Base-by-base conservation (phyloP, 139 green algal species). In the Asterochloris erici region DNA sequence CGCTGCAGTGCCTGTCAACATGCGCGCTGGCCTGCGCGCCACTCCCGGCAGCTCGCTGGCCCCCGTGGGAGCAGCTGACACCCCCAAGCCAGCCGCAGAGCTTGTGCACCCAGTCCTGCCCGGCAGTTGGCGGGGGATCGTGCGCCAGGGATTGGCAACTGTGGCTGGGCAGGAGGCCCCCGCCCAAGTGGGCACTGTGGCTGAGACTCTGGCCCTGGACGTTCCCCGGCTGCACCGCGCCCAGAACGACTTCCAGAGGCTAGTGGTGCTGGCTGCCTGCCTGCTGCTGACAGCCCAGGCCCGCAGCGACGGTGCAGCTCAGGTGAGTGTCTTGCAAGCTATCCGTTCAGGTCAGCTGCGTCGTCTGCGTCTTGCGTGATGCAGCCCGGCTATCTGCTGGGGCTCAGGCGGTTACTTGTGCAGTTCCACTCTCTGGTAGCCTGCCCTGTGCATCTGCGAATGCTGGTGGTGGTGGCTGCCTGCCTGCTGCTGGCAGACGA, bases 201-300 rank as follows among this genome's bases (percentile, higher is more conserved):
- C 73, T 14, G 94, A 97, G 88, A 89, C 89, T 19, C 85, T 96
- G 28, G 60, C 78, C 26, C 79, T 89, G 54, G 92, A 96, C 60
- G 80, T 75, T 12, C 68, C 82, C 15, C 87, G 91, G 15, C 88
- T 97, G 75, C 88, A 94, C 16, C 85, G 79, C 0, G 83, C 85
- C 13, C 94, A 97, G 85, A 93, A 94, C 80, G 76, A 78, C 24
- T 93, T 96, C 83, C 94, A 97, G 87, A 85, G 84, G 62, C 84
- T 95, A 74, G 63, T 95, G 68, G 93, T 97, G 17, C 79, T 90
- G 38, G 68, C 83, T 28, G 84, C 85, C 38, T 90, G 87, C n/a
- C 84, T 96, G 81, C 84, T 93, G 77, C 84, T 95, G 24, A 81
- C 91, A 62, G 68, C 85, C 68, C 90, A 94, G 85, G 61, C 90